Percentiles rank a stretch among this genome's conserved stretches.
These are phyloP conservation scores for Penicillium ochrochloron DNA, from an alignment of 495 filamentous ascomycete species.

Conservation along the genomic window DNA sequence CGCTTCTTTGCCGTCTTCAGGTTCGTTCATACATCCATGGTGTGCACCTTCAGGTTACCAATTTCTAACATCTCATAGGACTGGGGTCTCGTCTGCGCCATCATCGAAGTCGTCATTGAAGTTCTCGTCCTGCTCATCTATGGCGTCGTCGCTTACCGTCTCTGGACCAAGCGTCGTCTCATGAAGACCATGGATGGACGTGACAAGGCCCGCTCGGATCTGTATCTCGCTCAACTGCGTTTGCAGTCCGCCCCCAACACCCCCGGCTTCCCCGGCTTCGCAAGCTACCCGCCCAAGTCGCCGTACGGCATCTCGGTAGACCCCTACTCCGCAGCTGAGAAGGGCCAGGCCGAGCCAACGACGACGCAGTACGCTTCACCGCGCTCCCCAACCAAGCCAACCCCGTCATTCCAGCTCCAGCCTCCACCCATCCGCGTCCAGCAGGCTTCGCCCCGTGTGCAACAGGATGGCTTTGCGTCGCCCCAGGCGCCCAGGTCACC, in stretches of 20 bases:
- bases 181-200: constrained; percentile 95
- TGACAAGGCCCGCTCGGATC: constrained; percentile 88
- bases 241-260: constrained; percentile 94
- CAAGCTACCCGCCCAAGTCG: constrained; percentile 53
- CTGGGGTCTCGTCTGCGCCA: constrained; percentile 93
- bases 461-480: constrained; percentile 60
- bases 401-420: constrained; percentile 78
- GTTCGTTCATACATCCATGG: constrained; percentile 51
- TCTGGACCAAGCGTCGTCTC: constrained; percentile 92
- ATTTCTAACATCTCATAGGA: constrained; percentile 56
- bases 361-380: constrained; percentile 54
- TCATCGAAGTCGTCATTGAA: constrained; percentile 96
- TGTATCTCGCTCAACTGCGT: constrained; percentile 94
- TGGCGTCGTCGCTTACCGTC: constrained; percentile 91
- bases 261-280: constrained; percentile 67
- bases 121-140: constrained; percentile 90
- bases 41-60: too few relatives aligned
- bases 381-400: constrained; percentile 50
- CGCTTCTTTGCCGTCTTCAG: constrained; percentile 92
- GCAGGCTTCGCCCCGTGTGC: constrained; percentile 70
- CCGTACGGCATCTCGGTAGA: constrained; percentile 51
- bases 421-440: constrained; percentile 79
- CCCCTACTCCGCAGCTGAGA: constrained; percentile 58
- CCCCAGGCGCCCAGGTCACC: constrained; percentile 33
- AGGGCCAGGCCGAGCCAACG: constrained; percentile 51